A percentile compares a stretch with the other conserved stretches of the same genome.
phyloP scores from a whole-genome alignment of 495 filamentous ascomycete genomes.

The Cercophora samala region DNA sequence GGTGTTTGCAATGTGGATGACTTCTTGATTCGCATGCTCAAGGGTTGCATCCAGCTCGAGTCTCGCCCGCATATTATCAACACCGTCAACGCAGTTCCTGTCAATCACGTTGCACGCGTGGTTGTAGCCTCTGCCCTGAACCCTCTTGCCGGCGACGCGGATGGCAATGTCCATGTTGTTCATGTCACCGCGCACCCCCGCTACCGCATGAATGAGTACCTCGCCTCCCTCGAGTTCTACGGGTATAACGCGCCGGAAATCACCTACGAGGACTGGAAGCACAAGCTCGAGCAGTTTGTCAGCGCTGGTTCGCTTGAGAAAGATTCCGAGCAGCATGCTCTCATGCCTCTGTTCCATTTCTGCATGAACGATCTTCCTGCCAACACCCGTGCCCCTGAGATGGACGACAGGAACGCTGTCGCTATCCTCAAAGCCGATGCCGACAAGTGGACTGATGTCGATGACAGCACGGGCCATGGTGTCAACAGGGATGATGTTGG shows the following conservation, averaged over 20 bases:
- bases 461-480: slow-evolving; percentile 58
- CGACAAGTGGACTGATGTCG: slow-evolving; percentile 57
- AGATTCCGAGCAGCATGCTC: slow-evolving; percentile 63
- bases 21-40: slow-evolving; percentile 84
- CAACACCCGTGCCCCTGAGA: slow-evolving; percentile 72
- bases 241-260: slow-evolving; percentile 73
- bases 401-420: slow-evolving; percentile 72
- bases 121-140: slow-evolving; percentile 70
- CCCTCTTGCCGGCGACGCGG: slow-evolving; percentile 48
- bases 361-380: slow-evolving; percentile 74
- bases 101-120: slow-evolving; percentile 75
- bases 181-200: slow-evolving; percentile 71
- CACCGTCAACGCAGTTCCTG: slow-evolving; percentile 87
- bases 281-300: slow-evolving; percentile 60
- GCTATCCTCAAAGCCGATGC: slow-evolving; percentile 59
- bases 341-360: slow-evolving; percentile 86
- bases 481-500: slow-evolving; percentile 69
- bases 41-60: slow-evolving; percentile 80
- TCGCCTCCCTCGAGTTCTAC: slow-evolving; percentile 66
- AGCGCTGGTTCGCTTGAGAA: slow-evolving; percentile 47
- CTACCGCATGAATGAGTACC: slow-evolving; percentile 73
- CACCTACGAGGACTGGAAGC: slow-evolving; percentile 57
- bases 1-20: slow-evolving; percentile 85
- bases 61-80: slow-evolving; percentile 75
- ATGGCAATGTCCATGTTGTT: slow-evolving; percentile 50